These are phyloP conservation scores for Candida verbasci DNA, from an alignment of 805 yeast species.

Conservation along the genomic window DNA sequence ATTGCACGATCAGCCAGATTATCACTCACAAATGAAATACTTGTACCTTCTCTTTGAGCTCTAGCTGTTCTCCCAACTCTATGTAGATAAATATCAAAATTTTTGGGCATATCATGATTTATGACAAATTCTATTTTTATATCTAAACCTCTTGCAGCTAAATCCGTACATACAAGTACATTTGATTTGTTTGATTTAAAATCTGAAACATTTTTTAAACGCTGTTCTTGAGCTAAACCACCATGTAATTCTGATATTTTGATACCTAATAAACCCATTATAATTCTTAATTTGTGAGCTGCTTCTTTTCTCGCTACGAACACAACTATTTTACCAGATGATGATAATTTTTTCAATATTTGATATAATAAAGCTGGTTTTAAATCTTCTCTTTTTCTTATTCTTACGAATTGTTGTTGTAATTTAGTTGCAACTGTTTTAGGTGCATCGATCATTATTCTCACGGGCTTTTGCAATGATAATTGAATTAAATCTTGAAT, in stretches of 20 bases:
- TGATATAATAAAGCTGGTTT: constrained; percentile 81
- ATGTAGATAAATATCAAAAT: constrained; percentile 87
- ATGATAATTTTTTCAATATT: constrained; percentile 57
- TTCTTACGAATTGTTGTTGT: constrained; percentile 90
- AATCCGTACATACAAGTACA: constrained; percentile 89
- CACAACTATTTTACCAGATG: constrained; percentile 73
- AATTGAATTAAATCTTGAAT: constrained; percentile 84
- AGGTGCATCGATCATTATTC: constrained; percentile 95
- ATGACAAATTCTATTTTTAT: constrained; percentile 93
- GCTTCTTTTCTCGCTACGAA: constrained; percentile 89
- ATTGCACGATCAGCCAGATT: constrained; percentile 82
- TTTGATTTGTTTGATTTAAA: constrained; percentile 84
- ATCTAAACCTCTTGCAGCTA: constrained; percentile 99
- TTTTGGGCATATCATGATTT: constrained; percentile 93
- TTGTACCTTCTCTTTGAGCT: constrained; percentile 95
- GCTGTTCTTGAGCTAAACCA: constrained; percentile 85
- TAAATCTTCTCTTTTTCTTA: constrained; percentile 79
- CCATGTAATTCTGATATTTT: constrained; percentile 81
- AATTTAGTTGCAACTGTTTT: constrained; percentile 89
- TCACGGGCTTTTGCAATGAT: constrained; percentile 84
- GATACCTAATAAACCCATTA: constrained; percentile 69
- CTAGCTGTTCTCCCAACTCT: constrained; percentile 99
- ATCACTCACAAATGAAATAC: constrained; percentile 93
- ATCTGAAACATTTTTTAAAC: constrained; percentile 75
- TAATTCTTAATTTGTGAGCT: constrained; percentile 81